Percentiles rank a stretch among this genome's conserved stretches.
Evolutionary conservation across 257 asterid genomes (phyloP).

Genomic region (Penstemon eatonii): DNA sequence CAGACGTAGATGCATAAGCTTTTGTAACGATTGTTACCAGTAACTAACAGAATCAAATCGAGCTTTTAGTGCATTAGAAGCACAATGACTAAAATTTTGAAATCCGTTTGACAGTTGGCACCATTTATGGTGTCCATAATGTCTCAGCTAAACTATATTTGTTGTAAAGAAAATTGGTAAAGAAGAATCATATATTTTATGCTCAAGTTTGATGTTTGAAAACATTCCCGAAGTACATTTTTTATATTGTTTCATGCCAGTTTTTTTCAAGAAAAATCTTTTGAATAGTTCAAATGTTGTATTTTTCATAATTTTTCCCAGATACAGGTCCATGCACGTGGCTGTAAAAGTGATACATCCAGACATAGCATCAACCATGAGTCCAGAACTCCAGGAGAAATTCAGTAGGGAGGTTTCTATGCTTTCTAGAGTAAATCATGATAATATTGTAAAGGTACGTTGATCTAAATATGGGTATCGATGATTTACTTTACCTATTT

Average conservation of each 20-base stretch:
- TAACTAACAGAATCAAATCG: background rate
- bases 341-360: constrained; percentile 59
- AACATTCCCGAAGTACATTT: background rate
- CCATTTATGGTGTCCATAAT: background rate
- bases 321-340: constrained; percentile 52
- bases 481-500: background rate
- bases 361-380: constrained; percentile 37
- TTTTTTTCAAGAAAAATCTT: constrained; percentile 2
- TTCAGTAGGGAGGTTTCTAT: constrained; percentile 54
- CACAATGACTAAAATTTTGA: background rate
- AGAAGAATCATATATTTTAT: background rate
- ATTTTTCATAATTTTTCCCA: constrained; percentile 23
- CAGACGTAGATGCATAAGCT: background rate
- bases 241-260: background rate
- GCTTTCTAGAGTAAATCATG: constrained; percentile 60
- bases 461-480: background rate
- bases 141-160: background rate
- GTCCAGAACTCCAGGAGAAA: constrained; percentile 43
- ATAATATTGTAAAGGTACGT: constrained; percentile 58
- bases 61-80: constrained; percentile 12
- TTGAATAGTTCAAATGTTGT: background rate
- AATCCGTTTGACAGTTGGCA: background rate
- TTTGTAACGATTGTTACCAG: background rate
- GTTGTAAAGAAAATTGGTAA: background rate
- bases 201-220: background rate